These are phyloP conservation scores for Forsythia viridissima DNA, from an alignment of 257 asterid genomes.

Conservation along the genomic window DNA sequence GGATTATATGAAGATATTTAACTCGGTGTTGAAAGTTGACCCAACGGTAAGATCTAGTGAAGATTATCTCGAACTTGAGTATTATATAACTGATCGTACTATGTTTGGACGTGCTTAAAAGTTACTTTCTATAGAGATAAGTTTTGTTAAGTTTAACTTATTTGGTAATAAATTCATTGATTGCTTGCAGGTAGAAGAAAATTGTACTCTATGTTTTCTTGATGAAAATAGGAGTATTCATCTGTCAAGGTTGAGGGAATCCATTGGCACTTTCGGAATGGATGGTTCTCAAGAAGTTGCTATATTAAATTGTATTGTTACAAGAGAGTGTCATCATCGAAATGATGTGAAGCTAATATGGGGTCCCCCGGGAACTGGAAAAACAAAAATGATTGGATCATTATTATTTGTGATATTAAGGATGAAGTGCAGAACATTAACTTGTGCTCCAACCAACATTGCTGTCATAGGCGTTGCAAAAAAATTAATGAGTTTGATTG, in stretches of 20 bases:
- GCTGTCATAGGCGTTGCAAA: conserved; percentile 50
- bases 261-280: conserved; percentile 28
- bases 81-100: too few species aligned
- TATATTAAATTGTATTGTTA: conserved; percentile 43
- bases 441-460: conserved; percentile 76
- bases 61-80: neutral
- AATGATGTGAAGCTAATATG: conserved; percentile 55
- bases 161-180: too few species aligned
- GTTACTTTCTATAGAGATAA: too few species aligned
- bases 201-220: conserved; percentile 39
- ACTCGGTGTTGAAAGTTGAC: conserved; percentile 31
- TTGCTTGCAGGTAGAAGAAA: conserved; percentile 33
- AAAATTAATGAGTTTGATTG: conserved; percentile 45
- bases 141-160: too few species aligned
- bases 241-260: conserved; percentile 12
- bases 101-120: too few species aligned
- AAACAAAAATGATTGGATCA: conserved; percentile 57
- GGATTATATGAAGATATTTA: conserved; percentile 30
- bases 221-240: conserved; percentile 3
- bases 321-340: conserved; percentile 46
- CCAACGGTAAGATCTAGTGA: conserved; percentile 29
- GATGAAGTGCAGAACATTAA: conserved; percentile 50
- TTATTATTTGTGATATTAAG: conserved; percentile 38
- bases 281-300: conserved; percentile 58
- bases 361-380: conserved; percentile 95